Base-by-base conservation (phyloP, 495 filamentous ascomycete species). In the Hypoxylon rickii region DNA sequence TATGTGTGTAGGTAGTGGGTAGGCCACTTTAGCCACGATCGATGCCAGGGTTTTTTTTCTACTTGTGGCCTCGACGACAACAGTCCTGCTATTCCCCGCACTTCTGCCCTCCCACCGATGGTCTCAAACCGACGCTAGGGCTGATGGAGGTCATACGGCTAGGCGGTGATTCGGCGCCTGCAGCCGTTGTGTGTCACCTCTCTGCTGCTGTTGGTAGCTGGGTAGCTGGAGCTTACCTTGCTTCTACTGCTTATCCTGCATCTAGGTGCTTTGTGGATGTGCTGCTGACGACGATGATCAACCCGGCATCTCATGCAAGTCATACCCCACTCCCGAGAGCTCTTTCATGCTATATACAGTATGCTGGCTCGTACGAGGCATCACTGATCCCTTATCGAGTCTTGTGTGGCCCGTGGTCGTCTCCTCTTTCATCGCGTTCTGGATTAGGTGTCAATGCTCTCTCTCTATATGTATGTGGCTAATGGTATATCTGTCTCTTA, bases 231-330 rank as follows among this genome's bases (percentile, higher is more conserved):
- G 29, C 36, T 40, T 42, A 46, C 46, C 36, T 38, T 40, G 37
- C 26, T 34, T 50, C 26, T 33, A 32, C 18, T 48, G 58, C 47
- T 57, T 53, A 62, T 57, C 52, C 57, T 13, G 33, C 46, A 20
- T 39, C 38, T 43, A 7, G 8, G 6, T 34, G 32, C 3, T 34
- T 31, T 53, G 18, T 55, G 44, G 52, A 52, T 40, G 34, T 46
- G 26, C 34, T 36, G 24, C 48, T 46, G 59, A 32, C 38, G 37
- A 32, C 38, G 31, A 40, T 22, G 53, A 63, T 50, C 48, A 42
- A 53, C 49, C 15, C 32, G 38, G 31, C 51, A 15, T 53, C 47
- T 59, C 40, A 63, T 63, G 59, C 59, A 57, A 54, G 53, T 63
- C 53, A 63, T 58, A 51, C 3, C 37, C 32, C 36, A 43, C 29